Percentiles rank a stretch among this genome's conserved stretches.
These are phyloP conservation scores for Colletotrichum costaricense DNA, from an alignment of 2,329 filamentous ascomycete genomes.

Conservation along the genomic window DNA sequence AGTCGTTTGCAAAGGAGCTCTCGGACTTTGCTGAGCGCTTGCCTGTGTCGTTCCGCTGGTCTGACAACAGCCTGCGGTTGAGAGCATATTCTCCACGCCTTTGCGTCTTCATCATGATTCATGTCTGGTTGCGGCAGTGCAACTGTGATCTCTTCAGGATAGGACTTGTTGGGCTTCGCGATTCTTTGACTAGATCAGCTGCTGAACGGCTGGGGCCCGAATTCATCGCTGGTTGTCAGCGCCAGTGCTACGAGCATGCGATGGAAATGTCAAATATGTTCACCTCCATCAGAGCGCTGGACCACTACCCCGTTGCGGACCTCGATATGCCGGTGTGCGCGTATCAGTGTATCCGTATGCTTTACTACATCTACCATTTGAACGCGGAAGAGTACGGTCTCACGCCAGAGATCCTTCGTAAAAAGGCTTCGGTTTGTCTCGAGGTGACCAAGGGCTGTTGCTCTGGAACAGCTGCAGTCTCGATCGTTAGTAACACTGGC, in stretches of 20 bases:
- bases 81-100: slow-evolving; percentile 68
- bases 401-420: slow-evolving; percentile 57
- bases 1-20: slow-evolving; percentile 60
- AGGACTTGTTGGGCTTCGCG: slow-evolving; percentile 62
- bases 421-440: slow-evolving; percentile 63
- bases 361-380: slow-evolving; percentile 63
- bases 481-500: slow-evolving; percentile 41
- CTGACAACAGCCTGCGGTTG: slow-evolving; percentile 65
- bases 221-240: slow-evolving; percentile 62
- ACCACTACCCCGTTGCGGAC: slow-evolving; percentile 64
- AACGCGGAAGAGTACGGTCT: slow-evolving; percentile 56
- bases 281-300: slow-evolving; percentile 60
- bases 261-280: slow-evolving; percentile 68
- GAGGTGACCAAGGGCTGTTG: slow-evolving; percentile 63
- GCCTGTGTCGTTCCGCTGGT: slow-evolving; percentile 67
- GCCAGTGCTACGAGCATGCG: slow-evolving; percentile 65
- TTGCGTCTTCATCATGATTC: slow-evolving; percentile 70
- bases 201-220: slow-evolving; percentile 59
- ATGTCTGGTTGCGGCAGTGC: slow-evolving; percentile 70
- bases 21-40: slow-evolving; percentile 64
- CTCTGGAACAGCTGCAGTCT: slow-evolving; percentile 60
- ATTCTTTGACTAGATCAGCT: slow-evolving; percentile 57
- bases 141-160: slow-evolving; percentile 68
- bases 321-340: slow-evolving; percentile 66
- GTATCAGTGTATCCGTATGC: slow-evolving; percentile 65